These are phyloP conservation scores for Cylindrotheca fusiformis DNA, from an alignment of 108 stramenopile species.

Conservation along the genomic window DNA sequence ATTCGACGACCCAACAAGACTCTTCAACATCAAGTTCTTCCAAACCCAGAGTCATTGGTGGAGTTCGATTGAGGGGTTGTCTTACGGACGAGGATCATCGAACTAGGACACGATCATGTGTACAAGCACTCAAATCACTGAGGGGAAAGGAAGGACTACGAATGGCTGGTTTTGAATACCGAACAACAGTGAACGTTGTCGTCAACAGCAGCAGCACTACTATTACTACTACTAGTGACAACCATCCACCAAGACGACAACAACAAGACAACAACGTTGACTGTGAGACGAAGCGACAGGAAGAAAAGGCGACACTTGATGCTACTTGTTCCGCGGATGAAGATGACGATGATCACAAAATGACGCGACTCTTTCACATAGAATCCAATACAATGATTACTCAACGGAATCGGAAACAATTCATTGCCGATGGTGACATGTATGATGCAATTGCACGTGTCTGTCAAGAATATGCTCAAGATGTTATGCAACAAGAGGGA, in stretches of 20 bases:
- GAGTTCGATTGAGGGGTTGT: conserved; percentile 33
- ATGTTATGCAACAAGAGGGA: conserved; percentile 56
- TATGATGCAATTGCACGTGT: conserved; percentile 64
- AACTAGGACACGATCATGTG: conserved; percentile 4
- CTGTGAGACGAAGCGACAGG: no score
- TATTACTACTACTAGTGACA: no score
- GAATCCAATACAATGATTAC: conserved; percentile 52
- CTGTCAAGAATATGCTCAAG: conserved; percentile 69
- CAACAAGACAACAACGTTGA: background rate
- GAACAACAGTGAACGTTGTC: no score
- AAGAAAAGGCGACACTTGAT: no score
- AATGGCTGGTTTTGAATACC: conserved; percentile 60
- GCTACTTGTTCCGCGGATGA: background rate
- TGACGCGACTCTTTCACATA: conserved; percentile 57
- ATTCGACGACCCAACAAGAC: no score
- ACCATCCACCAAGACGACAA: no score
- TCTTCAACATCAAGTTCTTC: no score
- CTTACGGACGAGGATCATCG: conserved; percentile 30
- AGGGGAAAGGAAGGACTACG: conserved; percentile 52
- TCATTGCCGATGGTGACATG: conserved; percentile 70
- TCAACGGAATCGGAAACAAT: conserved; percentile 51
- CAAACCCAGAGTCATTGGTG: conserved; percentile 20
- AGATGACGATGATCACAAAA: background rate
- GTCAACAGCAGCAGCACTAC: no score
- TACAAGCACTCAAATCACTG: conserved; percentile 18